Evolutionary conservation across 2,329 filamentous ascomycete species (phyloP), one percentile per base, ranked within the genome.

Genomic region (Pseudogymnoascus pannorum): DNA sequence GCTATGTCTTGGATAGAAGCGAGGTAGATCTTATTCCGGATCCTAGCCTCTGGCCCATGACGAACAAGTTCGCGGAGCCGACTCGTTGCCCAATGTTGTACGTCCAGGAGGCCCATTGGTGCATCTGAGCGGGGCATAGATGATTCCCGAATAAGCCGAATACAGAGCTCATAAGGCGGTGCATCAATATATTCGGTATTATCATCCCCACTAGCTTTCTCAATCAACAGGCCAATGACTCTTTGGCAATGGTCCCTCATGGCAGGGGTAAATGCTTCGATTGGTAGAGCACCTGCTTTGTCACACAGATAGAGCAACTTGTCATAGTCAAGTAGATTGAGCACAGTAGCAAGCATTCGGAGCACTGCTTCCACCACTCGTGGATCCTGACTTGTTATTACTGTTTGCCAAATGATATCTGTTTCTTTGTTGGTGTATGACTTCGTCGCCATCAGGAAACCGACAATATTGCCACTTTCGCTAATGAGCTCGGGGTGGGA

Each of bases 401-500:
- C 85, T 0, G 90, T 90, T 63, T 87, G 84, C 93, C 93, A 97
- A 64, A 97, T 83, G 14, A 84, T 81, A 69, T 96, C 88, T 1
- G 89, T 89, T 69, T 95, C 88, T 18, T 81, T 75, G 33, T 85
- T 74, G 0, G 82, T 84, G 73, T 93, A 96, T 12, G 85, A 87
- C 60, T 81, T 80, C 0, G 90, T 94, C 12, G 94, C 88, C 20
- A 91, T 83, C 59, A 97, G 78, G 69, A 97, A 97, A 0, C 90
- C 90, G 57, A 97, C 79, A 60, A 97, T 89, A 65, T 96, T 96
- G 40, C 82, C 81, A 69, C 90, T 90, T 66, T 92, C 86, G 35
- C 82, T 80, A 18, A 95, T 94, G 60, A 97, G 85, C 70, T 96
- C 92, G 1, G 92, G 91, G 70, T 97, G 94, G 31, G 93, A 97